Evolutionary conservation across 306 rosid genomes (phyloP), one percentile per base, ranked within the genome.

Genomic region (Gastrolobium bilobum): DNA sequence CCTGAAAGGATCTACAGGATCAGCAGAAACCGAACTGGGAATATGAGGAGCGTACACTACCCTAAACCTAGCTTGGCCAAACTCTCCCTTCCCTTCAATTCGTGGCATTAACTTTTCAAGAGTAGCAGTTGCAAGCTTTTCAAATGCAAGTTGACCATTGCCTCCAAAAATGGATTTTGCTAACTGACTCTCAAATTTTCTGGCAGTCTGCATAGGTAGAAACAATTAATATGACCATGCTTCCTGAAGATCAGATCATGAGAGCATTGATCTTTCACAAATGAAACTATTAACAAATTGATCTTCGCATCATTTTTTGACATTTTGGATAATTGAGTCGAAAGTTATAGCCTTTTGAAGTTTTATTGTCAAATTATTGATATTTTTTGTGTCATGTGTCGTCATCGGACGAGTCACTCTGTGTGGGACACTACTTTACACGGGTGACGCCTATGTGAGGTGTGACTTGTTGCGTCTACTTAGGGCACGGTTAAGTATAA

Each of bases 21-120:
- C 91, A 58, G 75, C 83, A 14, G 92, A 89, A 83, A 89, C 86
- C 61, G 83, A 78, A 67, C 85, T 95, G 39, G 96, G 93, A 84
- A 95, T 91, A 83, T 90, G 98, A 46, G 99, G 99, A 1, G 98
- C 91, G 73, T 90, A 86, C 42, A 95, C 97, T 51, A 93, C 51
- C 79, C 90, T 90, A 96, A 96, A 95, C 84, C 89, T 85, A 58
- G 99, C 97, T 86, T 87, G 91, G 51, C 97, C 96, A 85, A 91
- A 89, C 86, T 92, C 96, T 43, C 99, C 96, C 83, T 88, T 90
- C 50, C 96, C 93, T 91, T 95, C 99, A 34, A 95, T 88, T 72
- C 99, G 91, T 10, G 99, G 99, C 98, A 95, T 93, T 67, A 95
- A 83, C 64, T 88, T 95, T 82, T 86, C 90, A 3, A 95, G 94